These are phyloP conservation scores for Paracorniculantispora psalliotae DNA, from an alignment of 2,329 filamentous ascomycete genomes.

Conservation along the genomic window DNA sequence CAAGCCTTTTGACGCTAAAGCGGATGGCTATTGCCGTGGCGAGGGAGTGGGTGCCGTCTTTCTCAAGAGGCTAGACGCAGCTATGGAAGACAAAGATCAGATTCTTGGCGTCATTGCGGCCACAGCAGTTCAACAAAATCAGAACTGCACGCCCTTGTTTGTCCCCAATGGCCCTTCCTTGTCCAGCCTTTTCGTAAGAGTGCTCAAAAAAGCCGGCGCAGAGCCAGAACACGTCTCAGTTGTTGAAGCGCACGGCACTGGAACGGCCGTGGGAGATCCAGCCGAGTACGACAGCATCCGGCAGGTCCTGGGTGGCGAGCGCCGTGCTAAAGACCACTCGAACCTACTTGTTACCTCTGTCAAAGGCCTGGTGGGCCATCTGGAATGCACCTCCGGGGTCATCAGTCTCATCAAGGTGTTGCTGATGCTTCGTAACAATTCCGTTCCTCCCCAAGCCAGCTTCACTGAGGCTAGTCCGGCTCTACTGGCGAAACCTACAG, in stretches of 20 bases:
- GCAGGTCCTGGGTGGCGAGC: conserved; percentile 15
- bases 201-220: conserved; percentile 32
- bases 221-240: conserved; percentile 26
- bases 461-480: conserved; percentile 17
- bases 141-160: conserved; percentile 35
- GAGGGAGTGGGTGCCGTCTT: conserved; percentile 43
- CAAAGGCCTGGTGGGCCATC: background rate
- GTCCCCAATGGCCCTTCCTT: conserved; percentile 27
- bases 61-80: conserved; percentile 43
- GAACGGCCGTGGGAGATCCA: conserved; percentile 48
- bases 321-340: conserved; percentile 8
- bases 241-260: conserved; percentile 48
- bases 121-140: conserved; percentile 38
- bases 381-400: conserved; percentile 27
- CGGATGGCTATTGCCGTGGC: conserved; percentile 48
- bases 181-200: conserved; percentile 19
- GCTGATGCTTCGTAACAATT: conserved; percentile 28
- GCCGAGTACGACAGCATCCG: conserved; percentile 32
- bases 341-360: background rate
- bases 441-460: conserved; percentile 30
- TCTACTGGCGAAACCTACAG: conserved; percentile 10
- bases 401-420: conserved; percentile 41
- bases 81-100: conserved; percentile 42
- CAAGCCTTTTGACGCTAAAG: conserved; percentile 31
- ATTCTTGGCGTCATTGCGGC: conserved; percentile 36